Percentiles rank a stretch among this genome's conserved stretches.
Evolutionary conservation across 345 rosid genomes (phyloP).

Genomic region (Adansonia digitata): DNA sequence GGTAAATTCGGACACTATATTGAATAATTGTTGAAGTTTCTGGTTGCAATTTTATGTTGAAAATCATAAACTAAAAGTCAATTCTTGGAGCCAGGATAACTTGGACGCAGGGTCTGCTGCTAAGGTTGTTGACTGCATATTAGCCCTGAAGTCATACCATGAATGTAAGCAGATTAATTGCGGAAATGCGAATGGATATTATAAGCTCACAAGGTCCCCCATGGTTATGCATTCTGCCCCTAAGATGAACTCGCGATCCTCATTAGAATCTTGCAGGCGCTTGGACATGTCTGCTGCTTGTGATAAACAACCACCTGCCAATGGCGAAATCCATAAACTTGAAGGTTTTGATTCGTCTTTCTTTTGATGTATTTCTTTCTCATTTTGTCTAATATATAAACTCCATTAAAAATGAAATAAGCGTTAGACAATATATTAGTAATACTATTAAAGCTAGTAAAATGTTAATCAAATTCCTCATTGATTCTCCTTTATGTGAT

Average conservation of each 20-base stretch:
- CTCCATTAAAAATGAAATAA: neutral
- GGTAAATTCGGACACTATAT: conserved; percentile 30
- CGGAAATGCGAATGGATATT: conserved; percentile 52
- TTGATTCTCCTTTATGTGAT: neutral
- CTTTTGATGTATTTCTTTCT: neutral
- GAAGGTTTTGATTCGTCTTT: conserved; percentile 37
- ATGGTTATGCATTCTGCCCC: conserved; percentile 42
- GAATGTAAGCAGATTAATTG: conserved; percentile 56
- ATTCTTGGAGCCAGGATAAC: conserved; percentile 44
- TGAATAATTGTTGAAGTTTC: neutral
- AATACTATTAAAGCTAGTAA: neutral
- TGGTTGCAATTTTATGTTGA: neutral
- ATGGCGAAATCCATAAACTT: conserved; percentile 35
- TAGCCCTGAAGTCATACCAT: conserved; percentile 66
- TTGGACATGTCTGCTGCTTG: conserved; percentile 43
- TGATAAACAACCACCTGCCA: conserved; percentile 31
- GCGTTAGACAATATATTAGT: neutral
- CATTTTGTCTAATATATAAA: neutral
- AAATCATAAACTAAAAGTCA: conserved; percentile 11
- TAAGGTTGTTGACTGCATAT: conserved; percentile 82
- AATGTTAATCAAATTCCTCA: neutral
- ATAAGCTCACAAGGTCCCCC: conserved; percentile 61
- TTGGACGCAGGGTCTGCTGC: conserved; percentile 71
- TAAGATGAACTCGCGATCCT: conserved; percentile 26
- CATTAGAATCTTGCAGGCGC: conserved; percentile 50